These are phyloP conservation scores for Aphanocladium album DNA, from an alignment of 2,329 filamentous ascomycete genomes.

Conservation along the genomic window DNA sequence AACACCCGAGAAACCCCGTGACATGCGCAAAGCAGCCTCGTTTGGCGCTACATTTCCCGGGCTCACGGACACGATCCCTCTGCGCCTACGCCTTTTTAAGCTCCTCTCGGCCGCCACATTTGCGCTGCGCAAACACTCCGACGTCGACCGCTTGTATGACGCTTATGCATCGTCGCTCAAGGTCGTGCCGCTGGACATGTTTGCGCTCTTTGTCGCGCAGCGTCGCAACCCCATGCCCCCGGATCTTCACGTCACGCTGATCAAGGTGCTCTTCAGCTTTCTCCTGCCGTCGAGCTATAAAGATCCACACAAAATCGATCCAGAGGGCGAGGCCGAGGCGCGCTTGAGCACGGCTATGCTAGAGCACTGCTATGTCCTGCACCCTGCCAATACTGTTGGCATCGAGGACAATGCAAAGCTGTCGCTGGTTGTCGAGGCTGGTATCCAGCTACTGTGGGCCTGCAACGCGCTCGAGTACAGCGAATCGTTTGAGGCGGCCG, in stretches of 20 bases:
- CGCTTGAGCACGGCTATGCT: slow-evolving; percentile 42
- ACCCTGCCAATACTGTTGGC: slow-evolving; percentile 55
- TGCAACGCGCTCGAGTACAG: slow-evolving; percentile 31
- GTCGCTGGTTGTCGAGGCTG: slow-evolving; percentile 61
- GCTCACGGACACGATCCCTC: slow-evolving; percentile 49
- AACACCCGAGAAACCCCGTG: slow-evolving; percentile 36
- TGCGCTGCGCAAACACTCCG: slow-evolving; percentile 39
- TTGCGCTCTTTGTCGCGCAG: slow-evolving; percentile 47
- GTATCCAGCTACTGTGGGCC: slow-evolving; percentile 51
- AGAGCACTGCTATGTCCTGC: slow-evolving; percentile 58
- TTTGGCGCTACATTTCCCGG: slow-evolving; percentile 22
- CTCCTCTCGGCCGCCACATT: slow-evolving; percentile 45
- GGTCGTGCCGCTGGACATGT: slow-evolving; percentile 52
- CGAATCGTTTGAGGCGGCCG: slow-evolving; percentile 32
- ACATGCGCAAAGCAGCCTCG: slow-evolving; percentile 18
- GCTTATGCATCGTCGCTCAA: slow-evolving; percentile 52
- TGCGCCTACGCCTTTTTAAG: slow-evolving; percentile 60
- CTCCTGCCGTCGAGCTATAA: slow-evolving; percentile 38
- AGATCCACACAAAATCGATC: slow-evolving; percentile 36
- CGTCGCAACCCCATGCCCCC: slow-evolving; percentile 29
- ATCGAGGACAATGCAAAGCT: slow-evolving; percentile 68
- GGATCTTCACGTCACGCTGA: slow-evolving; percentile 39
- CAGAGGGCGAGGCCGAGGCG: slow-evolving; percentile 30
- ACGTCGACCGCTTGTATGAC: slow-evolving; percentile 53
- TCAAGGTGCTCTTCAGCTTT: slow-evolving; percentile 40